Conservation (phyloP, 768 basidiomycete species). For the Russula sp. region DNA sequence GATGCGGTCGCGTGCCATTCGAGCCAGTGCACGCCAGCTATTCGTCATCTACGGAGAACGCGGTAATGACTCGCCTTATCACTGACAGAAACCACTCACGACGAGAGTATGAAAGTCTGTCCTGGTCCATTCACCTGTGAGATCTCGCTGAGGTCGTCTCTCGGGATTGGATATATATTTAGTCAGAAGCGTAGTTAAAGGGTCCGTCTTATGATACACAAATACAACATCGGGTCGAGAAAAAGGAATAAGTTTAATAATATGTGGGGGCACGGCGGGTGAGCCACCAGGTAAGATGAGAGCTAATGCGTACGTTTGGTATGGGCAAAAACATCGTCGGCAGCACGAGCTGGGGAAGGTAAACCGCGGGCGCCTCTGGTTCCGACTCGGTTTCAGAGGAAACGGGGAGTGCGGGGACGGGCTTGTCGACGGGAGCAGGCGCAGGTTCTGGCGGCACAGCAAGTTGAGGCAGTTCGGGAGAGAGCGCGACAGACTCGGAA, state of each 20-base stretch:
- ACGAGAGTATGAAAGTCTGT: conserved; percentile 73
- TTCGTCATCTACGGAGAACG: conserved; percentile 61
- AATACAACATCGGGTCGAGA: conserved; percentile 15
- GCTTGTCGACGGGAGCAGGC: conserved; percentile 44
- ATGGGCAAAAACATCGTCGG: conserved; percentile 85
- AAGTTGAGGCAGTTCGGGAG: conserved; percentile 19
- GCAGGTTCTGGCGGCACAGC: conserved; percentile 18
- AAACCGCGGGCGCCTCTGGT: conserved; percentile 48
- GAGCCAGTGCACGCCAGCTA: conserved; percentile 79
- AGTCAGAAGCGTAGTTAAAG: conserved; percentile 68
- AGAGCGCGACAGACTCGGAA: conserved; percentile 37
- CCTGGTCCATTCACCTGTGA: conserved; percentile 65
- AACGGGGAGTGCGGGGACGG: conserved; percentile 36
- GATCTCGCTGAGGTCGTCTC: conserved; percentile 63
- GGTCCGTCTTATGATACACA: conserved; percentile 61
- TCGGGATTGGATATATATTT: conserved; percentile 80
- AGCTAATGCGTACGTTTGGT: conserved; percentile 72
- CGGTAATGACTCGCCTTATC: background rate
- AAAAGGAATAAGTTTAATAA: conserved; percentile 25
- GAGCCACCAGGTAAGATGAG: conserved; percentile 57
- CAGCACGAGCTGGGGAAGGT: conserved; percentile 58
- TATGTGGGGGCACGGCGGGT: conserved; percentile 34
- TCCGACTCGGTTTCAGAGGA: conserved; percentile 37
- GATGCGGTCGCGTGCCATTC: conserved; percentile 74
- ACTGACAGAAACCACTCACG: conserved; percentile 41